These are phyloP conservation scores for Teunomyces pallodes DNA, from an alignment of 805 yeast genomes.

Conservation along the genomic window DNA sequence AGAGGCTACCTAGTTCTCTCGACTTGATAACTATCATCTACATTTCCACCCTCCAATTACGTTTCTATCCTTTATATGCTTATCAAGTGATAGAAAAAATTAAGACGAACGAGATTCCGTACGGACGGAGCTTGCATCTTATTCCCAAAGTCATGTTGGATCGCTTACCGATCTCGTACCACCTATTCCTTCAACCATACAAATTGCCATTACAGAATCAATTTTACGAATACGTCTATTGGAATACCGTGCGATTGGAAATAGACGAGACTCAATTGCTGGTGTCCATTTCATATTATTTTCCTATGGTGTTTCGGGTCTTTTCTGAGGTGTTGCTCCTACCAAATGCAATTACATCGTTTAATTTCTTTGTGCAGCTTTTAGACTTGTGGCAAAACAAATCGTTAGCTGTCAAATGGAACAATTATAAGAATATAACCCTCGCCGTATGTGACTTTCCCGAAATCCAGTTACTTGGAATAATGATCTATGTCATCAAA, in stretches of 20 bases:
- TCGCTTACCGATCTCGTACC: slow-evolving; percentile 37
- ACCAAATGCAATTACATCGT: slow-evolving; percentile 48
- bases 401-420: neutral
- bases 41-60: slow-evolving; percentile 47
- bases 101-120: slow-evolving; percentile 48
- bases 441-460: slow-evolving; percentile 21
- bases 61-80: slow-evolving; percentile 47
- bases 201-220: slow-evolving; percentile 39
- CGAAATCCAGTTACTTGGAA: slow-evolving; percentile 34
- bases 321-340: slow-evolving; percentile 44
- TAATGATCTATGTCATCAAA: slow-evolving; percentile 30
- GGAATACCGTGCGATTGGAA: slow-evolving; percentile 10
- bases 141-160: slow-evolving; percentile 39
- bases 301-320: slow-evolving; percentile 38
- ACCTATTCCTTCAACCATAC: slow-evolving; percentile 38
- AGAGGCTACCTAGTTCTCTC: slow-evolving; percentile 17
- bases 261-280: neutral
- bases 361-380: slow-evolving; percentile 26
- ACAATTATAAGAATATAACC: neutral
- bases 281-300: slow-evolving; percentile 18
- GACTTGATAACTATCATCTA: slow-evolving; percentile 45
- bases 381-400: neutral
- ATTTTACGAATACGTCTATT: slow-evolving; percentile 23
- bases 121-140: slow-evolving; percentile 35
- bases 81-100: slow-evolving; percentile 47